These are phyloP conservation scores for Botrytis byssoidea DNA, from an alignment of 2,329 filamentous ascomycete species.

Conservation along the genomic window DNA sequence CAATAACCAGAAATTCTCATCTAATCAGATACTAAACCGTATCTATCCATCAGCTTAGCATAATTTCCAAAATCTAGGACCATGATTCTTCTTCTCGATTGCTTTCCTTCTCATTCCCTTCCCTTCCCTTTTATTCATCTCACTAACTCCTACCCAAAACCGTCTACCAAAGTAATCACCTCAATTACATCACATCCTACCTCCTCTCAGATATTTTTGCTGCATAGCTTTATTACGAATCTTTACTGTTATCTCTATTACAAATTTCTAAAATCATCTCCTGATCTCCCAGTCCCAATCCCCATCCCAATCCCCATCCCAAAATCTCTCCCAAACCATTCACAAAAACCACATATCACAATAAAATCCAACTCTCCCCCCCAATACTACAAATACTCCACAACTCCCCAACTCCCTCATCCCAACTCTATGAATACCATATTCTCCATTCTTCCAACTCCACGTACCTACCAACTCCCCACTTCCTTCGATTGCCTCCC, in stretches of 20 bases:
- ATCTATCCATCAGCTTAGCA: too few species aligned
- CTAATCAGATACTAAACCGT: too few species aligned
- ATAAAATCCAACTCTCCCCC: fast-evolving
- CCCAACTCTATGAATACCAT: fast-evolving
- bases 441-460: fast-evolving
- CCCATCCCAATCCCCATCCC: neutral
- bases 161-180: neutral
- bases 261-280: too few species aligned
- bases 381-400: too few species aligned
- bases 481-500: neutral
- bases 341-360: neutral
- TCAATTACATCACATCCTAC: neutral
- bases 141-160: neutral
- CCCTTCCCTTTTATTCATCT: too few species aligned
- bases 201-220: neutral
- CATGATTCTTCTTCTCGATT: too few species aligned
- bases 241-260: neutral
- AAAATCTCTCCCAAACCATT: neutral
- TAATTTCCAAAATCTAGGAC: too few species aligned
- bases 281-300: neutral
- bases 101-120: neutral
- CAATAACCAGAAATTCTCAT: fast-evolving
- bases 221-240: neutral
- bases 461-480: too few species aligned
- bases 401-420: neutral